Percentiles rank a stretch among this genome's conserved stretches.
These are phyloP conservation scores for Dactylellina drechsleri DNA, from an alignment of 2,329 filamentous ascomycete genomes.

Conservation along the genomic window DNA sequence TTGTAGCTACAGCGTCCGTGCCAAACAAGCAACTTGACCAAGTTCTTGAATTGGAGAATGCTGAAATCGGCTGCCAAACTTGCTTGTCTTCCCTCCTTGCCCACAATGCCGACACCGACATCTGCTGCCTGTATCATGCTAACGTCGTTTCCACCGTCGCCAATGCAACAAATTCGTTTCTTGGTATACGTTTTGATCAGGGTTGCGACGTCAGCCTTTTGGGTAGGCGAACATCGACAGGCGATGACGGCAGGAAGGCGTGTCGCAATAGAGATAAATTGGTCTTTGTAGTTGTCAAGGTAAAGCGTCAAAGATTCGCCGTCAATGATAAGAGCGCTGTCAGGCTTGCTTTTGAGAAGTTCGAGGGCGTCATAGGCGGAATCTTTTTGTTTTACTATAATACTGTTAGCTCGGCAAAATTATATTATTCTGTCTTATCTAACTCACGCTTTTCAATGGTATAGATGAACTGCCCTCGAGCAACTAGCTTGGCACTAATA, in stretches of 20 bases:
- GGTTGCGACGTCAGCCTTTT: slow-evolving; percentile 92
- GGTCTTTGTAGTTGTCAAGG: slow-evolving; percentile 80
- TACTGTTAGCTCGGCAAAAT: slow-evolving; percentile 48
- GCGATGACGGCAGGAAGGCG: slow-evolving; percentile 90
- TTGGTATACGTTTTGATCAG: slow-evolving; percentile 91
- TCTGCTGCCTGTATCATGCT: slow-evolving; percentile 99
- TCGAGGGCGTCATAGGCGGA: slow-evolving; percentile 88
- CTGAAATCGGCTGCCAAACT: slow-evolving; percentile 95
- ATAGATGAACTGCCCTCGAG: slow-evolving; percentile 93
- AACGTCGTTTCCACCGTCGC: slow-evolving; percentile 97
- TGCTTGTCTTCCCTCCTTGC: slow-evolving; percentile 95
- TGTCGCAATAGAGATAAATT: slow-evolving; percentile 90
- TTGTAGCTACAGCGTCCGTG: slow-evolving; percentile 98
- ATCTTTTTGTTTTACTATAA: slow-evolving; percentile 76
- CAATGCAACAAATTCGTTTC: slow-evolving; percentile 96
- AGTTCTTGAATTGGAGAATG: slow-evolving; percentile 91
- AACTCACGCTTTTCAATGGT: slow-evolving; percentile 77
- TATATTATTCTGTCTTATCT: not conserved
- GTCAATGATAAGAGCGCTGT: slow-evolving; percentile 89
- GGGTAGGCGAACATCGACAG: slow-evolving; percentile 94
- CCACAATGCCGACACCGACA: slow-evolving; percentile 96
- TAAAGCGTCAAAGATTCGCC: slow-evolving; percentile 88
- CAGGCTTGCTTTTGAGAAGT: slow-evolving; percentile 83
- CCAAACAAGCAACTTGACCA: slow-evolving; percentile 98
- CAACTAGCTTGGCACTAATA: slow-evolving; percentile 91